Conservation (phyloP, 192 early-diverging fungal genomes). For the Glomus cerebriforme region DNA sequence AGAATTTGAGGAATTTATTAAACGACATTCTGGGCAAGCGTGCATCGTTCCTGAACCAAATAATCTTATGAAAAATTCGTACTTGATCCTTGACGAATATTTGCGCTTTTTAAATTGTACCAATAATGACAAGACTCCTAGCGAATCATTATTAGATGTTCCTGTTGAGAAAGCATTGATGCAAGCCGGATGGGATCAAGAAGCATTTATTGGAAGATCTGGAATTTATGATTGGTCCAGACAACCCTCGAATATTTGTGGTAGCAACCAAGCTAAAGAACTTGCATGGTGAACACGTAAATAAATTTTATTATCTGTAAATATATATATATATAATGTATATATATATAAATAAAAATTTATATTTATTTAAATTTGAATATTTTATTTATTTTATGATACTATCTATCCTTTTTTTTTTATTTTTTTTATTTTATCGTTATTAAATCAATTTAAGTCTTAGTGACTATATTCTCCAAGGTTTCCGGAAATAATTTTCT, state of each 20-base stretch:
- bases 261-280: too few species aligned
- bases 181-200: not conserved
- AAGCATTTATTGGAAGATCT: not conserved
- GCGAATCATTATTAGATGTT: not conserved
- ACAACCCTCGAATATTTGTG: not conserved
- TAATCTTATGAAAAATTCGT: not conserved
- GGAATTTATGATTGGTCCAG: not conserved
- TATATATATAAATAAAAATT: too few species aligned
- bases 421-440: too few species aligned
- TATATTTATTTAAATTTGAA: too few species aligned
- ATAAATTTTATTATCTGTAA: too few species aligned
- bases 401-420: too few species aligned
- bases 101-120: slow-evolving; percentile 4
- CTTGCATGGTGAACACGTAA: too few species aligned
- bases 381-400: too few species aligned
- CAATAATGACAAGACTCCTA: not conserved
- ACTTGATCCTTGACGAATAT: not conserved
- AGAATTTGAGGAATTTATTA: not conserved
- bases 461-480: too few species aligned
- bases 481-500: too few species aligned
- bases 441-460: too few species aligned
- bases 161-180: not conserved
- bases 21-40: not conserved
- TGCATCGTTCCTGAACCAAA: not conserved
- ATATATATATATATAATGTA: too few species aligned